Conservation (phyloP, 495 filamentous ascomycete genomes). For the Xylaria scruposa region DNA sequence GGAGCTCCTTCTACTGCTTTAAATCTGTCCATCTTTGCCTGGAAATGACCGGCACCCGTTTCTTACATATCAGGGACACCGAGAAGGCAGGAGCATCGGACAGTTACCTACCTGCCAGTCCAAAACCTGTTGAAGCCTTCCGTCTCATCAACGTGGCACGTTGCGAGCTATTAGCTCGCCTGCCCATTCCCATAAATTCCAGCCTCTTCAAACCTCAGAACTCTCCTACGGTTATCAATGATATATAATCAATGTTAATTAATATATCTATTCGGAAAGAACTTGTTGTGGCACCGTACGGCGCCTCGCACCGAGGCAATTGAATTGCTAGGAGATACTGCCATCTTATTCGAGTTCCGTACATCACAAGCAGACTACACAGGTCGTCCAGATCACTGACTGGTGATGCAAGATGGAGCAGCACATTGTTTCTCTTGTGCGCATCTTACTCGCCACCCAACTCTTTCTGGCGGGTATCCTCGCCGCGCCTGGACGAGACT, state of each 20-base stretch:
- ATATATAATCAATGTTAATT: neutral
- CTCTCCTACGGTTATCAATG: neutral
- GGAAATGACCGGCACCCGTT: neutral
- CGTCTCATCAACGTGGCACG: neutral
- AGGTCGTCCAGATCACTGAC: too few relatives aligned
- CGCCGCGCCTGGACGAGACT: neutral
- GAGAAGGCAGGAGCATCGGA: neutral
- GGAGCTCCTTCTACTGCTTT: neutral
- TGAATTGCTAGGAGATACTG: neutral
- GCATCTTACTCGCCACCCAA: neutral
- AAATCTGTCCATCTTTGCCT: neutral
- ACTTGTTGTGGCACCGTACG: neutral
- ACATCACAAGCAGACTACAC: neutral
- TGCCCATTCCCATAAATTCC: neutral
- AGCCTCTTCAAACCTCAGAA: neutral
- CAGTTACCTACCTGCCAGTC: neutral
- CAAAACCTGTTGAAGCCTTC: neutral
- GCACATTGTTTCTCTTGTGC: neutral
- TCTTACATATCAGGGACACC: neutral
- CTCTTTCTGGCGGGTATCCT: neutral
- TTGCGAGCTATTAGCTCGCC: neutral
- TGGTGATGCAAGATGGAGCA: constrained; percentile 6
- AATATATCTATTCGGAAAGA: neutral
- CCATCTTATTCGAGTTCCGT: neutral
- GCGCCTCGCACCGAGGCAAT: neutral